Evolutionary conservation across 768 basidiomycete species (phyloP).

Genomic region (Lentinula lateritia): DNA sequence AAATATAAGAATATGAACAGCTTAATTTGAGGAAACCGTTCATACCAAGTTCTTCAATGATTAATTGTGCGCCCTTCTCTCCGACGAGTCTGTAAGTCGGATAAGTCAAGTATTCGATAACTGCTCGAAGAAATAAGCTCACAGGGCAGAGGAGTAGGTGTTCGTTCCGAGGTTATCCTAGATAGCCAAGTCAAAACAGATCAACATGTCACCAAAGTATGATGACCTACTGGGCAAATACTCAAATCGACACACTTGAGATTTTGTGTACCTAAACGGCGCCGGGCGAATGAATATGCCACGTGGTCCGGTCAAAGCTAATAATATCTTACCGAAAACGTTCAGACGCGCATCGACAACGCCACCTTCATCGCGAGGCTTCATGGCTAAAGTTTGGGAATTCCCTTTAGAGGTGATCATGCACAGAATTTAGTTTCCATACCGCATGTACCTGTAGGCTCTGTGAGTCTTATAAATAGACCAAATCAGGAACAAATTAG

Average conservation of each 20-base stretch:
- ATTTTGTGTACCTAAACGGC: slow-evolving; percentile 44
- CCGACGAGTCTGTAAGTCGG: slow-evolving; percentile 36
- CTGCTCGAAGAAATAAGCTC: not conserved
- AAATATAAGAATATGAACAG: not conserved
- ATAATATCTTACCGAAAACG: slow-evolving; percentile 37
- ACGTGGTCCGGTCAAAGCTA: not conserved
- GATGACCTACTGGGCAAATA: slow-evolving; percentile 56
- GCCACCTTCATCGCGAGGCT: slow-evolving; percentile 59
- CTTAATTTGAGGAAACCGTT: too few species aligned
- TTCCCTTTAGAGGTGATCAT: not conserved
- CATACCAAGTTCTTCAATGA: slow-evolving; percentile 59
- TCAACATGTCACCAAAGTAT: not conserved
- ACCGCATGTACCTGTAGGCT: slow-evolving; percentile 36
- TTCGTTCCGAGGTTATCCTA: slow-evolving; percentile 69
- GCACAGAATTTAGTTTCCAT: slow-evolving; percentile 5
- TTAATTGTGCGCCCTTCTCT: slow-evolving; percentile 60
- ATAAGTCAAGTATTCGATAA: not conserved
- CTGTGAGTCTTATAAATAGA: not conserved
- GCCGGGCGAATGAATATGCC: not conserved
- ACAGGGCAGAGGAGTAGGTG: slow-evolving; percentile 65
- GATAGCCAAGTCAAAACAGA: slow-evolving; percentile 7
- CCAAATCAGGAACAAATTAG: slow-evolving; percentile 8
- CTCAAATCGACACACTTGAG: slow-evolving; percentile 64
- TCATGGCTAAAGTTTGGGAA: slow-evolving; percentile 43
- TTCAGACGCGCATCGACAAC: slow-evolving; percentile 60